Evolutionary conservation across 306 rosid genomes (phyloP).

Genomic region (Pyrus betulifolia): DNA sequence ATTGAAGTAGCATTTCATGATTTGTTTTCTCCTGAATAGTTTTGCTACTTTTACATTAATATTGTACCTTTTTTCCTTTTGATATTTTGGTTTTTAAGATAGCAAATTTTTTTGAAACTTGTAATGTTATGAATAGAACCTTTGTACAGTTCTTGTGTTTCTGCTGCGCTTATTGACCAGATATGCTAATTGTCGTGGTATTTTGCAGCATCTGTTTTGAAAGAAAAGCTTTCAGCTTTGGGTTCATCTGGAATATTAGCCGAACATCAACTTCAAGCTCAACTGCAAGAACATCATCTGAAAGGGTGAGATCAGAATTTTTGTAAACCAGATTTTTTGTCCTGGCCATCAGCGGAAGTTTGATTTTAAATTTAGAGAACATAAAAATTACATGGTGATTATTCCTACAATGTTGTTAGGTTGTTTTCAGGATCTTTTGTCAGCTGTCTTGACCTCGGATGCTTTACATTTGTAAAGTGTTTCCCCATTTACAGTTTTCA

Average conservation of each 20-base stretch:
- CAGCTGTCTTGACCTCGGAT: neutral
- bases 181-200: constrained; percentile 29
- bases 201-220: constrained; percentile 84
- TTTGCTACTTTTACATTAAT: neutral
- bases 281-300: constrained; percentile 82
- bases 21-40: neutral
- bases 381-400: neutral
- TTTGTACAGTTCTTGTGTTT: constrained; percentile 4
- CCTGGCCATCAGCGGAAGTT: neutral
- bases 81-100: neutral
- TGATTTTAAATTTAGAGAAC: neutral
- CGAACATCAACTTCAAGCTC: constrained; percentile 98
- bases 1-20: neutral
- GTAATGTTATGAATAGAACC: constrained; percentile 1
- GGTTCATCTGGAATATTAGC: constrained; percentile 98
- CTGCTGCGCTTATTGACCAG: constrained; percentile 13
- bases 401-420: neutral
- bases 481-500: neutral
- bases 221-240: constrained; percentile 80
- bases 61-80: neutral
- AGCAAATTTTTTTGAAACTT: neutral
- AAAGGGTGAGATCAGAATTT: constrained; percentile 60
- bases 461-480: neutral
- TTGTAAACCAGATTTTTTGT: neutral
- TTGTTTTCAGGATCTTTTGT: neutral